Evolutionary conservation across 306 rosid species (phyloP), one percentile per base, ranked within the genome.

Genomic region (Nissolia schottii): DNA sequence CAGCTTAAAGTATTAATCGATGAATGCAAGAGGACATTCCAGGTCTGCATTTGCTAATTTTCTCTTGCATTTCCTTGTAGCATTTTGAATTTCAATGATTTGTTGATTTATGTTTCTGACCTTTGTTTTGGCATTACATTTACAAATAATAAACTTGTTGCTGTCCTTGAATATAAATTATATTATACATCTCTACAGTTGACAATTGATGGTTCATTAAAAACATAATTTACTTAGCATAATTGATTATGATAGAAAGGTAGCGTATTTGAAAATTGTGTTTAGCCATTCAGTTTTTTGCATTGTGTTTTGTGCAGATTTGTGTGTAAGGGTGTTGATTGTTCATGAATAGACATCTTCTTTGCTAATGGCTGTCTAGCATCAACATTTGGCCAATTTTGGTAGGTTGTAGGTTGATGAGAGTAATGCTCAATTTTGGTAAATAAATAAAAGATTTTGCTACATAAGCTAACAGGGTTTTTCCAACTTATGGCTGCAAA

Each of bases 1-100:
- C 96, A 89, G 83, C 92, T 91, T 32, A 85, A 86, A 75, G 71
- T 79, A 34, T 80, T 89, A 76, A 86, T 89, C 34, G 97, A 91
- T 22, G 97, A 94, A 40, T 94, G 92, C 84, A 87, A 85, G 86
- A 88, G 94, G 81, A 83, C 94, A 7, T 94, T 94, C 75, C 90
- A 86, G 95, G 97, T 88, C 25, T 74, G 50, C 50, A 43, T 31
- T 55, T 59, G 57, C 35, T 58, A 27, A 25, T 20, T 35, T 57
- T 41, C 6, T 13, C 64, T 35, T 28, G 14, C 40, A 56, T 58
- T 49, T 62, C 54, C 67, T 13, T 63, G 64, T 37, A 19, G 35
- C 41, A 46, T 64, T 60, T 41, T 45, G 18, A 69, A 28, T 22
- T 29, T 53, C 61, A 45, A 29, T 8, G 8, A 27, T 31, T 61